phyloP scores from a whole-genome alignment of 169 alveolate species.

The Plasmodium relictum region DNA sequence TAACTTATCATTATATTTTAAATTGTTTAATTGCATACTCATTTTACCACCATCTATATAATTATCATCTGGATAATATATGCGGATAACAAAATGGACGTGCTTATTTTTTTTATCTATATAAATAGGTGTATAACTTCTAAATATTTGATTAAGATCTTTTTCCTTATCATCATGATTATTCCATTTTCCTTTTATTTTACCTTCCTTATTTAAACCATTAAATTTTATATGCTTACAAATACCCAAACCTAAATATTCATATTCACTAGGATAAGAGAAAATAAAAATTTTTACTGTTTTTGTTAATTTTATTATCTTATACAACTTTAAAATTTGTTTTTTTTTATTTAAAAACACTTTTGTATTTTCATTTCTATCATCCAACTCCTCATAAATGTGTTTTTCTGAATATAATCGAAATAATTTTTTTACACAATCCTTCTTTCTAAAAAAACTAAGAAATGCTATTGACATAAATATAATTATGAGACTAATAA shows the following conservation, averaged over 20 bases:
- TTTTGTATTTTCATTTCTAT: background rate
- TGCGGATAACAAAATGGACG: constrained; percentile 85
- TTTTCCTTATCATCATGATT: constrained; percentile 51
- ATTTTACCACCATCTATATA: constrained; percentile 86
- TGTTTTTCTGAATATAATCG: constrained; percentile 28
- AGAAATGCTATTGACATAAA: constrained; percentile 25
- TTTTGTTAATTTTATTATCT: constrained; percentile 34
- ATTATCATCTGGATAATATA: constrained; percentile 76
- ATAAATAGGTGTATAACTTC: constrained; percentile 86
- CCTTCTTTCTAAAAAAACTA: constrained; percentile 1
- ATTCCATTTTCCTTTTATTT: constrained; percentile 73
- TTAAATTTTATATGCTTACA: constrained; percentile 77
- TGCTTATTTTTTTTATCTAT: constrained; percentile 78
- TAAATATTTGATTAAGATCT: constrained; percentile 28
- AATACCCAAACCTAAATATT: constrained; percentile 63
- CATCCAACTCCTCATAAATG: constrained; percentile 48
- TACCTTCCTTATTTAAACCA: constrained; percentile 34
- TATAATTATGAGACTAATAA: constrained; percentile 18
- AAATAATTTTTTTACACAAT: constrained; percentile 24
- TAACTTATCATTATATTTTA: constrained; percentile 6
- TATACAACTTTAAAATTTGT: constrained; percentile 13
- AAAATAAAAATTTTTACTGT: constrained; percentile 69
- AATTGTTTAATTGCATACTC: constrained; percentile 33
- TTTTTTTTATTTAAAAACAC: constrained; percentile 38
- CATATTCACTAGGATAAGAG: constrained; percentile 65